These are phyloP conservation scores for Mycena latifolia DNA, from an alignment of 768 basidiomycete genomes.

Conservation along the genomic window DNA sequence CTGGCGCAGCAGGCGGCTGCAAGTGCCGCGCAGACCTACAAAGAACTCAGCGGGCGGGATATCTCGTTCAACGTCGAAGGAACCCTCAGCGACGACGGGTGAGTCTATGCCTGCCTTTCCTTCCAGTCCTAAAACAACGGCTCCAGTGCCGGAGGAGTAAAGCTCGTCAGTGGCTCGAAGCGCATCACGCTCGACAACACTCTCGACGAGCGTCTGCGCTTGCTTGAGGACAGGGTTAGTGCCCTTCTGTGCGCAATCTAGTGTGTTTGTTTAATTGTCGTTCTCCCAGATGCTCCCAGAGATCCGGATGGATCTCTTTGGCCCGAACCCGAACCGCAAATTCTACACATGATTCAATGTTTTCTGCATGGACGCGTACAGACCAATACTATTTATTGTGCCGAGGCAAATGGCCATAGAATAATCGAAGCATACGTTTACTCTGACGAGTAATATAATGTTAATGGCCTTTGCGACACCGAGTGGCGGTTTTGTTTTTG, in stretches of 20 bases:
- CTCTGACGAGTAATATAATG: conserved; percentile 6
- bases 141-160: conserved; percentile 87
- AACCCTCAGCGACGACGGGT: conserved; percentile 77
- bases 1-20: conserved; percentile 73
- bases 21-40: conserved; percentile 75
- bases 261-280: background rate
- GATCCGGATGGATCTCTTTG: conserved; percentile 91
- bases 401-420: background rate
- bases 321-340: conserved; percentile 91
- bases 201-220: conserved; percentile 88
- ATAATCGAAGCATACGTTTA: conserved; percentile 11
- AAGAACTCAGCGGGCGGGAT: conserved; percentile 80
- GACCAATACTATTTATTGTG: conserved; percentile 3
- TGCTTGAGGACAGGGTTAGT: conserved; percentile 91
- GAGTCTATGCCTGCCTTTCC: conserved; percentile 42
- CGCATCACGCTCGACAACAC: conserved; percentile 96
- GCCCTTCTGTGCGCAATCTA: background rate
- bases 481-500: too few species aligned
- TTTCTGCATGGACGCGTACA: conserved; percentile 14
- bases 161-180: conserved; percentile 75
- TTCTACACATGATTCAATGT: conserved; percentile 73
- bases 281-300: conserved; percentile 90
- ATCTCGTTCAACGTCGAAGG: conserved; percentile 71
- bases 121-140: background rate
- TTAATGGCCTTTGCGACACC: too few species aligned